Percentiles rank a stretch among this genome's conserved stretches.
These are phyloP conservation scores for Candida nemodendra DNA, from an alignment of 805 yeast genomes.

Conservation along the genomic window DNA sequence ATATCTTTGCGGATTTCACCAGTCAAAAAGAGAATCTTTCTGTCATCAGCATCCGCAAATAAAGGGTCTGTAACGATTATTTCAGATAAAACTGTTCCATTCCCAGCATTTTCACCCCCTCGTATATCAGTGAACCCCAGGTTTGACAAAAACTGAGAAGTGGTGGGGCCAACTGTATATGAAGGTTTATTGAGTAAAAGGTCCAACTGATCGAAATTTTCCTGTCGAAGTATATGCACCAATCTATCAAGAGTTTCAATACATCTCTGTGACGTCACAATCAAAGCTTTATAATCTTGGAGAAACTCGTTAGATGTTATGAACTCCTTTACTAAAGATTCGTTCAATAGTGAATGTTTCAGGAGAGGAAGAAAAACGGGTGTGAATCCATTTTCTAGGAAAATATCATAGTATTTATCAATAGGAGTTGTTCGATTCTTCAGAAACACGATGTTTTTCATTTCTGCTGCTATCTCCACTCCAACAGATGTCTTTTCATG, in stretches of 20 bases:
- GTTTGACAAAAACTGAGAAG: slow-evolving; percentile 53
- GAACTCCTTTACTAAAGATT: slow-evolving; percentile 41
- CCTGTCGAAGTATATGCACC: slow-evolving; percentile 30
- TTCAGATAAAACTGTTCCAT: slow-evolving; percentile 69
- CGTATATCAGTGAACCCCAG: slow-evolving; percentile 67
- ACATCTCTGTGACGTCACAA: slow-evolving; percentile 89
- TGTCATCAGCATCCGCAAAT: slow-evolving; percentile 17
- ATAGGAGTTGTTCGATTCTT: slow-evolving; percentile 70
- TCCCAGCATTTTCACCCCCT: slow-evolving; percentile 80
- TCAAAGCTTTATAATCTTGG: slow-evolving; percentile 46
- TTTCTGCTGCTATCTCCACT: not conserved
- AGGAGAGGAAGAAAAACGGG: slow-evolving; percentile 72
- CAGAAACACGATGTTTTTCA: slow-evolving; percentile 46
- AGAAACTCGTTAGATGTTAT: slow-evolving; percentile 45
- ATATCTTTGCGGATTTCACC: slow-evolving; percentile 84
- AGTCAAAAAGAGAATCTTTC: slow-evolving; percentile 66
- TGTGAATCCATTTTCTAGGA: slow-evolving; percentile 35
- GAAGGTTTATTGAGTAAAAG: slow-evolving; percentile 50
- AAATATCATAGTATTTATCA: slow-evolving; percentile 60
- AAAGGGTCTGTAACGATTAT: slow-evolving; percentile 45
- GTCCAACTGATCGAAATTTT: slow-evolving; percentile 15
- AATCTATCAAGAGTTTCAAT: slow-evolving; percentile 69
- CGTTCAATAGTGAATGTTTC: slow-evolving; percentile 57
- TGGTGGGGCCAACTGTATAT: slow-evolving; percentile 92
- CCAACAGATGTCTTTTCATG: too few relatives aligned